Percentiles rank a stretch among this genome's conserved stretches.
These are phyloP conservation scores for Taphrina pruni DNA, from an alignment of 1,139 yeast species.

Conservation along the genomic window DNA sequence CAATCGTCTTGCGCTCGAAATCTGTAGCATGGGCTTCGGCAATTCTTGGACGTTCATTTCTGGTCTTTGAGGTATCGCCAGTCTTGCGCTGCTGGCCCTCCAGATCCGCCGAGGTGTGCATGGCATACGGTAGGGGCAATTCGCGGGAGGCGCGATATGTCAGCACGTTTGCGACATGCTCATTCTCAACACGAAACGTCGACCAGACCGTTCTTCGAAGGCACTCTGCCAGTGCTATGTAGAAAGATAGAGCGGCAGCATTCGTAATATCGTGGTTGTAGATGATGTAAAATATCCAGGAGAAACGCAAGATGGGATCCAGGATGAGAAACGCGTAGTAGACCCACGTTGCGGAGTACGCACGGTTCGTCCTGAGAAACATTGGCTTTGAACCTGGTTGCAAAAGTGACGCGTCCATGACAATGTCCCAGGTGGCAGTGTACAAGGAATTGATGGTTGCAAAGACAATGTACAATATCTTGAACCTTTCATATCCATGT, in stretches of 20 bases:
- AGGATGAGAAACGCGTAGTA: slow-evolving; percentile 77
- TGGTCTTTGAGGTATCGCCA: slow-evolving; percentile 19
- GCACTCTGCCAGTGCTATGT: slow-evolving; percentile 80
- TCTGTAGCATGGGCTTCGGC: slow-evolving; percentile 38
- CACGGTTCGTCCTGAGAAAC: slow-evolving; percentile 62
- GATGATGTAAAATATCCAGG: slow-evolving; percentile 81
- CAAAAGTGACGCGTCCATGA: slow-evolving; percentile 93
- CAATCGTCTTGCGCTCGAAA: slow-evolving; percentile 22
- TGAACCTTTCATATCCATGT: slow-evolving; percentile 55
- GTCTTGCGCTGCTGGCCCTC: slow-evolving; percentile 21
- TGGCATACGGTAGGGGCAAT: slow-evolving; percentile 59
- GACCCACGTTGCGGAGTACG: slow-evolving; percentile 62
- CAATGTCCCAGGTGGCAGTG: slow-evolving; percentile 78
- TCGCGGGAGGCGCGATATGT: slow-evolving; percentile 86
- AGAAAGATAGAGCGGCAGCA: slow-evolving; percentile 86
- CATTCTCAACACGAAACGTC: slow-evolving; percentile 91
- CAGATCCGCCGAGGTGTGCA: slow-evolving; percentile 10
- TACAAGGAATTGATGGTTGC: slow-evolving; percentile 75
- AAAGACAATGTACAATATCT: slow-evolving; percentile 70
- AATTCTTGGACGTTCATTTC: slow-evolving; percentile 20
- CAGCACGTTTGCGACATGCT: slow-evolving; percentile 81
- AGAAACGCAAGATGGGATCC: slow-evolving; percentile 78
- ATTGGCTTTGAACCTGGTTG: slow-evolving; percentile 66
- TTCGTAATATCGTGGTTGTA: slow-evolving; percentile 81
- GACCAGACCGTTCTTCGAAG: slow-evolving; percentile 86